Evolutionary conservation across 495 filamentous ascomycete genomes (phyloP), one percentile per base, ranked within the genome.

Genomic region (Annulohypoxylon bovei): DNA sequence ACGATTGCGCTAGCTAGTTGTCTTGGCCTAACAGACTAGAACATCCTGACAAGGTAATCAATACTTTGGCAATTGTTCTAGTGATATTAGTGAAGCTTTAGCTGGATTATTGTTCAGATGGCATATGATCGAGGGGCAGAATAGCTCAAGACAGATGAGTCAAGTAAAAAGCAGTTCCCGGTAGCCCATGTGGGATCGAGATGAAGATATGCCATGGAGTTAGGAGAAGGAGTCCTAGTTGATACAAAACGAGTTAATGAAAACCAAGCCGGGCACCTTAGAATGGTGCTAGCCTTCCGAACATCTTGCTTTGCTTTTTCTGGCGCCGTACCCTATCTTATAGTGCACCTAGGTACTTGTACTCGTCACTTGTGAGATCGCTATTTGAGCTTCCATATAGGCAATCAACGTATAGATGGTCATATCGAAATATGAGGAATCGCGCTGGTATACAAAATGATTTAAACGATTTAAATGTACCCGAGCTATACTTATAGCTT

Each of bases 1-100:
- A 35, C 59, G 47, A 37, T 42, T 42, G n/a, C 7, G 22, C 67
- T 66, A 46, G 33, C 55, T 62, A 37, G 44, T 53, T 57, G 40
- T 73, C 62, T 71, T 70, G 71, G 67, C 54, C 55, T 70, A 70
- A 27, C 42, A 60, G 63, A 71, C 40, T 46, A 71, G 58, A 61
- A 64, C 62, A 50, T 70, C 22, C 44, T 56, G 33, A 28, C 57
- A 35, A 57, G 59, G 49, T 39, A 30, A 33, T 11, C 33, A 30
- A 33, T 11, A 46, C 25, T 50, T 68, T 65, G 65, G 70, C 39
- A 62, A 65, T 46, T 22, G 35, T 58, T 65, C 18, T 33, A 57
- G 49, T 49, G 63, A 54, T 61, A 42, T 44, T 32, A 54, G 44
- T 47, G 14, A 52, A 60, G 58, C 55, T 55, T 56, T 52, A 47